A percentile compares a stretch with the other conserved stretches of the same genome.
These are phyloP conservation scores for Suhomyces kunorum DNA, from an alignment of 1,139 yeast species.

Conservation along the genomic window DNA sequence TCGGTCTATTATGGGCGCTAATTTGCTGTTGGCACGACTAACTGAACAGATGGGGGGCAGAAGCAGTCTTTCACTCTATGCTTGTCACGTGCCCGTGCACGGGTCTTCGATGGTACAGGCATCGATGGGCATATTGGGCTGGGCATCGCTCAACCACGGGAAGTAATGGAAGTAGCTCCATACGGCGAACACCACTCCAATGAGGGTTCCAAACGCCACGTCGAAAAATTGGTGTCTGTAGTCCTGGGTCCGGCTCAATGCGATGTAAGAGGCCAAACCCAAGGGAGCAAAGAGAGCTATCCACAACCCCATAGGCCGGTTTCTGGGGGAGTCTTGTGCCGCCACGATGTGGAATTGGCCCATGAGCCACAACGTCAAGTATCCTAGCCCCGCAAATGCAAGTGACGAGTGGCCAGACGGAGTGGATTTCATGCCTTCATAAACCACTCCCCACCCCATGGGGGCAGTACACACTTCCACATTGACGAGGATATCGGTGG, in stretches of 20 bases:
- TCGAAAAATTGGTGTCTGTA: conserved; percentile 49
- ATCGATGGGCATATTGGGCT: conserved; percentile 15
- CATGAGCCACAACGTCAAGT: conserved; percentile 39
- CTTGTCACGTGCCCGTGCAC: not conserved
- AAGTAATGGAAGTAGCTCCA: conserved; percentile 20
- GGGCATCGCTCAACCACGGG: conserved; percentile 12
- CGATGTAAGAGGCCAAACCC: conserved; percentile 47
- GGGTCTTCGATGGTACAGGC: not conserved
- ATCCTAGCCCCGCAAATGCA: conserved; percentile 68
- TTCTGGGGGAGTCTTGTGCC: conserved; percentile 4
- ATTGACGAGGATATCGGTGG: conserved; percentile 18
- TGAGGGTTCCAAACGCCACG: conserved; percentile 36
- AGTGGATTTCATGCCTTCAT: conserved; percentile 76
- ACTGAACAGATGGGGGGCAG: no score
- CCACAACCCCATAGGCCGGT: conserved; percentile 9
- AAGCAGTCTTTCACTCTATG: no score
- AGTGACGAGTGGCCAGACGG: conserved; percentile 82
- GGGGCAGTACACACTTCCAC: conserved; percentile 41
- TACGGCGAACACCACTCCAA: conserved; percentile 28
- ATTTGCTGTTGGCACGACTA: no score
- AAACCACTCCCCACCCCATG: conserved; percentile 50
- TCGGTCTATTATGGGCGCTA: no score
- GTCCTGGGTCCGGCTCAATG: conserved; percentile 44
- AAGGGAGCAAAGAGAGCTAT: conserved; percentile 23
- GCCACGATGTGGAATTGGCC: conserved; percentile 22